Percentiles rank a stretch among this genome's conserved stretches.
Conservation (phyloP, 1,284 basidiomycete species). For the Thelephora terrestris region DNA sequence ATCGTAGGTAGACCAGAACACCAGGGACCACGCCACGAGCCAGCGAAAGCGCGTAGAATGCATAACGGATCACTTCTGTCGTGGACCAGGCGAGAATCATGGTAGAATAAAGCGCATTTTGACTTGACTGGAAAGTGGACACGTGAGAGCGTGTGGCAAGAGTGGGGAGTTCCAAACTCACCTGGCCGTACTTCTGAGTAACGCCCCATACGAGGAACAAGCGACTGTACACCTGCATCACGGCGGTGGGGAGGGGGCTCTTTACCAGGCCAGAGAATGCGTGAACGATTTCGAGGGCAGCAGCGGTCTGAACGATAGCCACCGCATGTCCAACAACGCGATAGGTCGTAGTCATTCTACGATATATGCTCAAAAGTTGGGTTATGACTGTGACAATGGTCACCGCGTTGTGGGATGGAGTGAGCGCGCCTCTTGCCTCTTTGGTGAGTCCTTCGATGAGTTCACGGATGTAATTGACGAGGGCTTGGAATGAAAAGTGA, state of each 20-base stretch:
- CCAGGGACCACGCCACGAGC: constrained; percentile 36
- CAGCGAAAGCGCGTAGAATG: constrained; percentile 77
- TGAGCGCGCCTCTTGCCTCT: neutral
- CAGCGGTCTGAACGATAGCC: constrained; percentile 72
- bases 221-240: constrained; percentile 80
- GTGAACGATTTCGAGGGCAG: constrained; percentile 78
- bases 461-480: constrained; percentile 16
- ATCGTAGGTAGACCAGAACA: constrained; percentile 59
- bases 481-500: constrained; percentile 21
- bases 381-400: neutral
- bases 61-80: constrained; percentile 89
- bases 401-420: neutral
- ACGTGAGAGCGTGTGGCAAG: neutral
- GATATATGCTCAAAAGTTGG: constrained; percentile 20
- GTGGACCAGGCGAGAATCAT: constrained; percentile 94
- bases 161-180: constrained; percentile 22
- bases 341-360: constrained; percentile 41
- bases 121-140: constrained; percentile 41
- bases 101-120: constrained; percentile 75
- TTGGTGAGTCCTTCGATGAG: neutral
- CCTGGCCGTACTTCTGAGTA: constrained; percentile 47
- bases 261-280: constrained; percentile 77
- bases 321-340: constrained; percentile 51
- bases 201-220: constrained; percentile 86
- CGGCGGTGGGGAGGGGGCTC: constrained; percentile 73